Evolutionary conservation across 2,329 filamentous ascomycete genomes (phyloP), one percentile per base, ranked within the genome.

Genomic region (Teratosphaeria epicoccoides): DNA sequence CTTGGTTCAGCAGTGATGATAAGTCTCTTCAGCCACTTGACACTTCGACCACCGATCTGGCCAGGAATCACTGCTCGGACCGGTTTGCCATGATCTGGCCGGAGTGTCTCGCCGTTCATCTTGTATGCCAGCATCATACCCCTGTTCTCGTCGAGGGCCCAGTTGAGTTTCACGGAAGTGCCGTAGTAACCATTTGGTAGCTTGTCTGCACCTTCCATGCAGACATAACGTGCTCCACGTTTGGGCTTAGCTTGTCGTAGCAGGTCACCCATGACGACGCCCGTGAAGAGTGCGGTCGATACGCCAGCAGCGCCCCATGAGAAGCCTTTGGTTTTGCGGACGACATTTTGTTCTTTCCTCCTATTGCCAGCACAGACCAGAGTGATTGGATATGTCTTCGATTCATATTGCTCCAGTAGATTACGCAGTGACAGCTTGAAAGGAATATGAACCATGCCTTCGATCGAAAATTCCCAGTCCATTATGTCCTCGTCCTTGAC

Each of bases 281-380:
- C 90, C 0, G 90, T 96, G 76, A 87, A 96, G 0, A 95, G 71
- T 0, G 88, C 88, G 0, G 88, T 96, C 0, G 88, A 94, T 5
- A 96, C 67, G 23, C 89, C 90, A 3, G 87, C 89, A 1, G 90
- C 76, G 29, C 90, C 90, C 90, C 90, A 96, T 2, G 88, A 95
- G 71, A 96, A 96, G 0, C 90, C 90, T 62, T 95, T 94, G 1
- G 87, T 88, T 68, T 95, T 95, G 14, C 88, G 79, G 2, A 95
- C 87, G 49, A 88, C 76, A 60, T 96, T 96, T 65, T 95, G 90
- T 69, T 96, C 90, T 70, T 95, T 95, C 26, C 90, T 80, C 53
- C 90, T 78, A 67, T 96, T 96, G 1, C 90, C 90, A 3, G 90
- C 90, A 67, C 90, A 96, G 22, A 95, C 89, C 1, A 96, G 78